A percentile compares a stretch with the other conserved stretches of the same genome.
Evolutionary conservation across 2,329 filamentous ascomycete species (phyloP).

Genomic region (Cytospora piceae): DNA sequence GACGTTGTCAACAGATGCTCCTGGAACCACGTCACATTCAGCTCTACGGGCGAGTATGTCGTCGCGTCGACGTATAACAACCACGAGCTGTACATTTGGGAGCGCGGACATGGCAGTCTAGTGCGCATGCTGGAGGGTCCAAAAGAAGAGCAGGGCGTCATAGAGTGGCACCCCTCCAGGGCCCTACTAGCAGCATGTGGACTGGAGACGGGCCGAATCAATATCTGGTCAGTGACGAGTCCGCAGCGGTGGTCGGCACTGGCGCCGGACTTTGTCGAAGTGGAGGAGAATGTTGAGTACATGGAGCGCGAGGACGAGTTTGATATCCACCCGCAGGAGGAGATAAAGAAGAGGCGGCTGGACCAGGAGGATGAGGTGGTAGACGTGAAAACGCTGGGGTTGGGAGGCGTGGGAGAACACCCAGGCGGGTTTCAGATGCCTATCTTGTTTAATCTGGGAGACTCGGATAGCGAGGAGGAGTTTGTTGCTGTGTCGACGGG

Average conservation of each 20-base stretch:
- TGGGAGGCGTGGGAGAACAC: constrained; percentile 59
- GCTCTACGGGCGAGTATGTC: constrained; percentile 91
- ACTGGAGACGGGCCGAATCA: constrained; percentile 88
- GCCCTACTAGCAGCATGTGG: constrained; percentile 90
- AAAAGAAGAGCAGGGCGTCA: constrained; percentile 92
- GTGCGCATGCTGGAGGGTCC: constrained; percentile 97
- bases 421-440: constrained; percentile 80
- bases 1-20: constrained; percentile 93
- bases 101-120: constrained; percentile 87
- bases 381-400: constrained; percentile 81
- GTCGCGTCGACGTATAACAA: constrained; percentile 98
- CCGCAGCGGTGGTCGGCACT: constrained; percentile 97
- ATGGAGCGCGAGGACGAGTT: constrained; percentile 96
- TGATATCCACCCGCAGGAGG: constrained; percentile 93
- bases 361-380: constrained; percentile 93
- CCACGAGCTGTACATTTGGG: constrained; percentile 98
- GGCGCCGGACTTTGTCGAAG: constrained; percentile 94
- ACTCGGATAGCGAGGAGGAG: constrained; percentile 96
- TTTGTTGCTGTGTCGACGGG: constrained; percentile 70
- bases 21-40: constrained; percentile 98
- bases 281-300: constrained; percentile 98
- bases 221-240: constrained; percentile 93
- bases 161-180: constrained; percentile 93
- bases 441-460: constrained; percentile 87
- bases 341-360: constrained; percentile 86